Conservation (phyloP, 441 rosid species). For the Gossypium schwendimanii region DNA sequence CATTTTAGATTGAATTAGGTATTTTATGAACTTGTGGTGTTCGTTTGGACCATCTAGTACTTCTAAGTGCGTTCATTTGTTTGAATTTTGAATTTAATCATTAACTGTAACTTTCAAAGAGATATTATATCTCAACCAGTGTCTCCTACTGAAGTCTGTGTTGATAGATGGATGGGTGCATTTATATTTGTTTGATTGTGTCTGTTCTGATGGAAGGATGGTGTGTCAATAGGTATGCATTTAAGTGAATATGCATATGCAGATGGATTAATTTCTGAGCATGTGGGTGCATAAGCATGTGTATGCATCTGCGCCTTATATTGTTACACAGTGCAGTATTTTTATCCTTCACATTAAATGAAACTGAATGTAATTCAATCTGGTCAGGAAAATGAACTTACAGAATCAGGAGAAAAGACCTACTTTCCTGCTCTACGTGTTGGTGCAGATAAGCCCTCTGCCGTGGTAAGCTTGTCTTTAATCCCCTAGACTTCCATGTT, state of each 20-base stretch:
- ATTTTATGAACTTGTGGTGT: background rate
- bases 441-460: constrained; percentile 55
- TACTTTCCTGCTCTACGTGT: constrained; percentile 73
- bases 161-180: background rate
- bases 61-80: background rate
- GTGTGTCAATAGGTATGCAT: background rate
- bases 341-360: background rate
- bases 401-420: constrained; percentile 80
- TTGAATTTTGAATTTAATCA: background rate
- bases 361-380: constrained; percentile 7
- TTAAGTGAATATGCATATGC: background rate
- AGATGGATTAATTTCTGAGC: background rate
- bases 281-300: background rate
- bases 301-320: background rate
- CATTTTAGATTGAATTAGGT: background rate
- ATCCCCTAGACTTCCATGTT: constrained; percentile 8
- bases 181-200: background rate
- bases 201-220: background rate
- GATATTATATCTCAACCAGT: background rate
- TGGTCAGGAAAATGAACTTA: constrained; percentile 54
- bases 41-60: background rate
- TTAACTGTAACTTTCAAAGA: background rate
- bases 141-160: background rate
- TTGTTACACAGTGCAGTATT: background rate
- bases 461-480: constrained; percentile 55